Evolutionary conservation across 805 yeast species (phyloP), one percentile per base, ranked within the genome.

Genomic region (Kodamaea kakaduensis): DNA sequence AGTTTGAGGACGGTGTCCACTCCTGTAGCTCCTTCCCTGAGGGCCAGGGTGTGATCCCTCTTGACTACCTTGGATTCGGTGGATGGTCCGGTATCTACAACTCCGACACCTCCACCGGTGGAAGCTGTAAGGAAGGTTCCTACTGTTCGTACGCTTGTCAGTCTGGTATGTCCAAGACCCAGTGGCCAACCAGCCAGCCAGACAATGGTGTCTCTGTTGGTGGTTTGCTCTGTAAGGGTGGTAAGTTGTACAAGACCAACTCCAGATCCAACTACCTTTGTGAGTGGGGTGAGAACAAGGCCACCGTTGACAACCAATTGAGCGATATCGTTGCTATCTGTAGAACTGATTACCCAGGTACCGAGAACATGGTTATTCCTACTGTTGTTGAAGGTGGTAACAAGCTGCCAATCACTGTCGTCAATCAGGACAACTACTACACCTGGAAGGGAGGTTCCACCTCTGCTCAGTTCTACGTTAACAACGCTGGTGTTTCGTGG

Each of bases 71-170:
- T 32, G 84, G 81, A 25, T 76, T 78, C 35, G 95, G 93, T 46
- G 96, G 96, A 50, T 83, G 78, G 77, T 73, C 94, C 36, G 87
- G 90, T 52, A 71, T 86, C 55, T 77, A 78, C 67, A 67, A 73
- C 55, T 59, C 64, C 37, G 71, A 75, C 45, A 74, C 73, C 41
- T 67, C 73, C 46, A 78, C 86, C 45, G 75, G 86, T 43, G 72
- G 83, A 34, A 53, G 74, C 31, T 90, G 98, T 73, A 60, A 69
- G 44, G 96, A 89, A 50, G 97, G 97, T 40, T 77, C 77, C 54
- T 87, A 85, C 79, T 90, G 98, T 70, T 90, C 97, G 89, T 90
- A 90, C 67, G 95, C 97, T 41, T 90, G 98, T 73, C 94, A 88
- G 71, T 79, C 96, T 27, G 98, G 97, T 76, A 86, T 87, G 96